Percentiles rank a stretch among this genome's conserved stretches.
These are phyloP conservation scores for Paramecium biaurelia DNA, from an alignment of 73 alveolate genomes.

Conservation along the genomic window DNA sequence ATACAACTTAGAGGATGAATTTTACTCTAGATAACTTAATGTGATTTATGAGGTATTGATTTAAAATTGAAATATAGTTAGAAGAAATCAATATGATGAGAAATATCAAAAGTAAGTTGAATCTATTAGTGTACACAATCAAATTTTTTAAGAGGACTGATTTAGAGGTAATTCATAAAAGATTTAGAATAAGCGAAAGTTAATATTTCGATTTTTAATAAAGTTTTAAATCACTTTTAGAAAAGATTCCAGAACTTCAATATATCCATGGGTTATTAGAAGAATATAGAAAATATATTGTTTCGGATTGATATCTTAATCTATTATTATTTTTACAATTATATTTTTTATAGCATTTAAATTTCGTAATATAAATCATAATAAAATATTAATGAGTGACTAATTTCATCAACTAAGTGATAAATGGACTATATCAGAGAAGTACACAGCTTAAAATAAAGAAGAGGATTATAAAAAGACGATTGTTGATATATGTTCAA, in stretches of 20 bases:
- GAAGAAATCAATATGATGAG: not conserved
- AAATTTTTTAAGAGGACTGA: slow-evolving; percentile 23
- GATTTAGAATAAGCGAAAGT: not conserved
- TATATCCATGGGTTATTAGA: not conserved
- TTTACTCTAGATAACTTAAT: not conserved
- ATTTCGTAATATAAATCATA: not conserved
- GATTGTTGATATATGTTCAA: not conserved
- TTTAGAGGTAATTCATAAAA: slow-evolving; percentile 18
- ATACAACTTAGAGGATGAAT: not conserved
- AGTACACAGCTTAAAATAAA: not conserved
- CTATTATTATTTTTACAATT: not conserved
- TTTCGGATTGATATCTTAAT: slow-evolving; percentile 15
- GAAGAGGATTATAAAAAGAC: not conserved
- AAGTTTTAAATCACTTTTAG: not conserved
- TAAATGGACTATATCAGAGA: slow-evolving; percentile 22
- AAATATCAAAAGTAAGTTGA: not conserved
- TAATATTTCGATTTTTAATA: slow-evolving; percentile 25
- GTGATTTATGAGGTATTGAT: not conserved
- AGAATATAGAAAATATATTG: slow-evolving; percentile 12
- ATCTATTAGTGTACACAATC: not conserved
- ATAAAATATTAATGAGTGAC: slow-evolving; percentile 28
- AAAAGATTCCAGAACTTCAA: not conserved
- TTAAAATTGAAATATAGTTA: not conserved
- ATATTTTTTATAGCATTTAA: not conserved
- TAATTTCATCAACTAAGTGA: slow-evolving; percentile 12